A percentile compares a stretch with the other conserved stretches of the same genome.
These are phyloP conservation scores for Solanum aculeatissimum DNA, from an alignment of 305 asterid species.

Conservation along the genomic window DNA sequence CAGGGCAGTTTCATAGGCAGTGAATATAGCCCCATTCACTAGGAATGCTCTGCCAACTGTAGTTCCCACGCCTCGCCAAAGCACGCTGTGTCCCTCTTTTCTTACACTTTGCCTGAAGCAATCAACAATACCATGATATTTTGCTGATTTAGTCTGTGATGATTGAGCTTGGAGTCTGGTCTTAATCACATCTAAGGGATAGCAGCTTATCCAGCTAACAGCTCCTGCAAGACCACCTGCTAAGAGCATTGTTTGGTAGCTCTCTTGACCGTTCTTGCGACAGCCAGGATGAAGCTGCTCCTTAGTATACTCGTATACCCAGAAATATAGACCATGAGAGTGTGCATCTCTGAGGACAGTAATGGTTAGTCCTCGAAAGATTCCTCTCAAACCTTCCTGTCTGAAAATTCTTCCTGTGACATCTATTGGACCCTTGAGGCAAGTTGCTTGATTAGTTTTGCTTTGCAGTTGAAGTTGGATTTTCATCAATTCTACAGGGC, in stretches of 20 bases:
- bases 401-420: constrained; percentile 30
- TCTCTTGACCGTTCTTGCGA: constrained; percentile 40
- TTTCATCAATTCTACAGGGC: constrained; percentile 71
- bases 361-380: constrained; percentile 51
- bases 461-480: constrained; percentile 61
- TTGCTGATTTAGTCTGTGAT: constrained; percentile 11
- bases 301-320: constrained; percentile 48
- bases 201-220: constrained; percentile 69
- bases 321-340: constrained; percentile 60
- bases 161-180: constrained; percentile 65
- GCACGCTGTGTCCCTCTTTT: constrained; percentile 41
- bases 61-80: constrained; percentile 77
- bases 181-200: constrained; percentile 66
- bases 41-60: constrained; percentile 61
- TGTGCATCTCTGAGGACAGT: constrained; percentile 72
- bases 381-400: constrained; percentile 48
- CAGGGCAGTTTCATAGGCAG: constrained; percentile 61
- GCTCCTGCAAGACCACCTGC: constrained; percentile 81
- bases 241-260: constrained; percentile 42
- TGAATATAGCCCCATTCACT: constrained; percentile 59
- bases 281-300: constrained; percentile 72
- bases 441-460: constrained; percentile 4
- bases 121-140: constrained; percentile 38
- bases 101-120: constrained; percentile 38
- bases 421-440: constrained; percentile 33